Base-by-base conservation (phyloP, 2,329 filamentous ascomycete genomes). In the Colletotrichum noveboracense region DNA sequence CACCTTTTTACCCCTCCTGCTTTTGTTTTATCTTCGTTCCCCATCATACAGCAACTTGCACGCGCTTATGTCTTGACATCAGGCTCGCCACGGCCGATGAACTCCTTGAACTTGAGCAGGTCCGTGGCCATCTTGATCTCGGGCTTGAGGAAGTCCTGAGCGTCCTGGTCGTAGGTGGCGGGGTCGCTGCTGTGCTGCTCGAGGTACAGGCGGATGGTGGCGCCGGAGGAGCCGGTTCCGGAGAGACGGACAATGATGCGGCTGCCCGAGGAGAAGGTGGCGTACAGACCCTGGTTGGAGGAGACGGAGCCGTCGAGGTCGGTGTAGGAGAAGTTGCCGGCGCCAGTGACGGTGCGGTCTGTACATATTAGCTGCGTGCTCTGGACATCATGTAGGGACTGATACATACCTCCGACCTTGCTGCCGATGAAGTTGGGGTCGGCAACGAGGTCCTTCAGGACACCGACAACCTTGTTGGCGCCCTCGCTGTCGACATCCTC, bases 221-320 rank as follows among this genome's bases (percentile, higher is more conserved):
- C 97, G 72, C 97, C 97, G 66, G 95, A 97, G 80, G 95, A 97
- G 79, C 97, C 97, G 24, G 97, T 99, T 66, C 97, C 97, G 2
- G 96, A 98, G 76, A 99, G 90, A 81, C 97, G 94, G 74, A 98
- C 96, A 68, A 99, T 96, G 76, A 98, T 96, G 79, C 97, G 94
- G 88, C 95, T 98, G 77, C 96, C 96, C 75, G 97, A 96, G 71
- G 96, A 95, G 86, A 98, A 98, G 86, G 95, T 94, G 84, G 96
- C 94, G 83, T 95, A 99, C 80, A 99, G 93, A 79, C 97, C 97
- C 88, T 99, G 97, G 89, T 98, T 97, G 84, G 96, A 95, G 82
- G 95, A 94, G 70, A 98, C 95, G 79, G 95, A 98, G 77, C 96
- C 97, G 82, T 99, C 97, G n/a, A 99, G 93, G 83, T 99, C 97